phyloP scores from a whole-genome alignment of 2,329 filamentous ascomycete species.

The Apiospora saccharicola region DNA sequence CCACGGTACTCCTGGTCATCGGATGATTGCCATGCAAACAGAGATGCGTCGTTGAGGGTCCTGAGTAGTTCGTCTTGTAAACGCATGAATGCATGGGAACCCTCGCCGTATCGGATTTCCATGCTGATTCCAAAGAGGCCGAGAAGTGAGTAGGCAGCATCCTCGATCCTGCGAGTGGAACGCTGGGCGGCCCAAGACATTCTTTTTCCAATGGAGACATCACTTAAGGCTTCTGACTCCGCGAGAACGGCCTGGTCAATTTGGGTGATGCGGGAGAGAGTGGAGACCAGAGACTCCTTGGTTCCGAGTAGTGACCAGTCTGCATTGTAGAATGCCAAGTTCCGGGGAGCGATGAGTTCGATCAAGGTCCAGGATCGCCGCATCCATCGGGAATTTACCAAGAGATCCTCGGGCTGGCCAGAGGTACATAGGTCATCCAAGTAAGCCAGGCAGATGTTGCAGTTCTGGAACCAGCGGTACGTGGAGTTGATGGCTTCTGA shows the following conservation, averaged over 20 bases:
- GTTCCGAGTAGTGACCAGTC: background rate
- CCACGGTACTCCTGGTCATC: background rate
- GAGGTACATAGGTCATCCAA: background rate
- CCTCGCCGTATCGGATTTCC: background rate
- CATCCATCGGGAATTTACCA: background rate
- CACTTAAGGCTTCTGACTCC: background rate
- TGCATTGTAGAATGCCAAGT: background rate
- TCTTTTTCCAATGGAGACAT: background rate
- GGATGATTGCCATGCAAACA: background rate
- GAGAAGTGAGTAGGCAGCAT: background rate
- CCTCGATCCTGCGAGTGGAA: background rate
- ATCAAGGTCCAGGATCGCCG: background rate
- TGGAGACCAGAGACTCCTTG: background rate
- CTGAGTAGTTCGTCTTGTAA: background rate
- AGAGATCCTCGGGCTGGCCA: background rate
- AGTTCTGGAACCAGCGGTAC: background rate
- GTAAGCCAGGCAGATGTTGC: background rate
- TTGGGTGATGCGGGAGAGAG: background rate
- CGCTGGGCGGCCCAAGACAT: background rate
- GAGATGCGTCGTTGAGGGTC: background rate
- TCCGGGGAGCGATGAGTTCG: background rate
- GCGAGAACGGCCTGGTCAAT: background rate
- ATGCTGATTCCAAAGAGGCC: background rate
- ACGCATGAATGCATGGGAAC: background rate
- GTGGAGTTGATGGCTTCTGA: background rate